Evolutionary conservation across 2,329 filamentous ascomycete genomes (phyloP), one percentile per base, ranked within the genome.

Genomic region (Mycogone perniciosa): DNA sequence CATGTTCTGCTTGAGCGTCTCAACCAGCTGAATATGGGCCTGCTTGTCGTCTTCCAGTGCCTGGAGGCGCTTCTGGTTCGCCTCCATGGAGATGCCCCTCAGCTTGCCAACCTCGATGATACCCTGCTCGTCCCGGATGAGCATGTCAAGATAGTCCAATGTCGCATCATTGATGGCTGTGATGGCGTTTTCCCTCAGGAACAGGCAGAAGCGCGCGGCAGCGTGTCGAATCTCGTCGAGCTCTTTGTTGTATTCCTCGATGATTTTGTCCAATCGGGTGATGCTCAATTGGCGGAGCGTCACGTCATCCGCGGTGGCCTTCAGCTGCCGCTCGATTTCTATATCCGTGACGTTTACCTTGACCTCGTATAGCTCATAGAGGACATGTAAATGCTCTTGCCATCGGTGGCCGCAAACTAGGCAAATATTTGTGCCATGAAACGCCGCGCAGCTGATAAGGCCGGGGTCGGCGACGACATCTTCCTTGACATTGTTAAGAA

Each of bases 1-100:
- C 44, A 57, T 53, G 30, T 55, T 56, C 5, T 46, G 30, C 4
- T 56, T 34, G 6, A 59, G 54, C 2, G 50, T 46, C 5, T 57
- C 50, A 1, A 50, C 52, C 1, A 59, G 53, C 6, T 60, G 45
- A 0, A 59, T 37, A 7, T 61, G 45, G 0, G 34, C 39, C 3
- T 41, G n/a, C 10, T 50, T 54, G 10, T 56, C 56, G 4, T 47
- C 31, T 0, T 51, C 29, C 1, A 60, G 5, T 1, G 37, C 39
- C 1, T 52, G 2, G 1, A 60, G 44, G 1, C 47, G 50, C 4
- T 49, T 59, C 6, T 33, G 4, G 4, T 53, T 59, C 2, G 4
- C 0, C 5, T 57, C 13, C 11, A 47, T 37, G 5, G 7, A 7
- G 1, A 29, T 10, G 26, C 45, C 34, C 11, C 39, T 29, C 40